Evolutionary conservation across 2,329 filamentous ascomycete genomes (phyloP), one percentile per base, ranked within the genome.

Genomic region (Fusarium clavum): DNA sequence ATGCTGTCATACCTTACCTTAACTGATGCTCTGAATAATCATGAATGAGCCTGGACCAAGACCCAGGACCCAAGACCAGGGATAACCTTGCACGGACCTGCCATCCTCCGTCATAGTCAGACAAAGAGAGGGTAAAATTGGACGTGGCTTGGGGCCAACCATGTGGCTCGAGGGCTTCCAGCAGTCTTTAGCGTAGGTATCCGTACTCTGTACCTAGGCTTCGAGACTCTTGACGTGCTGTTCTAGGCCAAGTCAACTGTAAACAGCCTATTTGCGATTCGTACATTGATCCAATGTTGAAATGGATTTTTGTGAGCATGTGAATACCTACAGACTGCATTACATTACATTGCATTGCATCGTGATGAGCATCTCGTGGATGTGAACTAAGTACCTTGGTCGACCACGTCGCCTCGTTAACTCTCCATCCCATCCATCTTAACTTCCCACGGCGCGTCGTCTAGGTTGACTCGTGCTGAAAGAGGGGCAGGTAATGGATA

Each of bases 1-100:
- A 70, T 70, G 68, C 34, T 70, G 68, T 70, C 68, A 70, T 71
- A 49, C 41, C 43, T 56, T 30, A 41, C 25, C 24, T 61, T 61
- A 47, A 67, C 48, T 32, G n/a, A 44, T 43, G 51, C 47, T 65
- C 24, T 40, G 48, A 40, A 52, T 40, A 40, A 38, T 24, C 12
- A 30, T 13, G n/a, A 18, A 45, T n/a, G 44, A 34, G 29, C 38
- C 34, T 49, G 22, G 41, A 44, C 38, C 38, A 40, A 8, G 38
- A 40, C 16, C 13, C 38, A 40, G 5, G 38, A 40, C 12, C 13
- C 27, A 30, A 14, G 24, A 53, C 59, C 48, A 61, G 67, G 67
- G 55, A 12, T 44, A 44, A 40, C 61, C 66, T 54, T 67, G 66
- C 61, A 61, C 56, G 34, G 43, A 40, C 41, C 38, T 66, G 53